These are phyloP conservation scores for Phytophthora pinifolia DNA, from an alignment of 352 stramenopile genomes.

Conservation along the genomic window DNA sequence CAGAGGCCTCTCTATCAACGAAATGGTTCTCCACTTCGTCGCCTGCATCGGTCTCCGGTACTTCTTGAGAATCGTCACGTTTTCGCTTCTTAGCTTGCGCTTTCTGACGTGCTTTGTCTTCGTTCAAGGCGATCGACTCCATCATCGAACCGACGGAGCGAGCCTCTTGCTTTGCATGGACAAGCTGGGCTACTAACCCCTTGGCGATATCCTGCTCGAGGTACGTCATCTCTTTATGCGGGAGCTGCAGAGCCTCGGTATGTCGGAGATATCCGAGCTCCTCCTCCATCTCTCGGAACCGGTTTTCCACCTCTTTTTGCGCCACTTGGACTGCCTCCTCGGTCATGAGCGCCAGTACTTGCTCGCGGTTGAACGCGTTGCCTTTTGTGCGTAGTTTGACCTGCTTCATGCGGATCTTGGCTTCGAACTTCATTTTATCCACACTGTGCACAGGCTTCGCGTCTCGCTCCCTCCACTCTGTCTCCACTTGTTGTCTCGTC, in stretches of 20 bases:
- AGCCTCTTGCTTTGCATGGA: conserved; percentile 60
- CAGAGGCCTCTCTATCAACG: conserved; percentile 38
- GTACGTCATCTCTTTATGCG: conserved; percentile 54
- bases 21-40: conserved; percentile 59
- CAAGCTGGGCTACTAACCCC: conserved; percentile 52
- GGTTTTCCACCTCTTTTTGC: conserved; percentile 80
- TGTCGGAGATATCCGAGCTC: conserved; percentile 73
- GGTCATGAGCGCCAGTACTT: conserved; percentile 79
- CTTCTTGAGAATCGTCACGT: conserved; percentile 20
- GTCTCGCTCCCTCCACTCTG: conserved; percentile 78
- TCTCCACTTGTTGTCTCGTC: conserved; percentile 49
- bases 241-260: conserved; percentile 35
- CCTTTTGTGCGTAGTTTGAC: conserved; percentile 89
- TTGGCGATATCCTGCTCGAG: conserved; percentile 70
- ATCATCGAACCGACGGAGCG: conserved; percentile 43
- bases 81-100: conserved; percentile 39
- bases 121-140: conserved; percentile 54
- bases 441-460: conserved; percentile 67
- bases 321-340: conserved; percentile 82
- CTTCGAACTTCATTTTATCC: conserved; percentile 94
- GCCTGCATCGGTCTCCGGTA: conserved; percentile 36
- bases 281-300: conserved; percentile 88
- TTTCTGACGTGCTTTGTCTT: conserved; percentile 56
- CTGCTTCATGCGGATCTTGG: conserved; percentile 92
- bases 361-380: conserved; percentile 70